Base-by-base conservation (phyloP, 371 early-diverging fungal species). In the Capillidium rhysosporum region DNA sequence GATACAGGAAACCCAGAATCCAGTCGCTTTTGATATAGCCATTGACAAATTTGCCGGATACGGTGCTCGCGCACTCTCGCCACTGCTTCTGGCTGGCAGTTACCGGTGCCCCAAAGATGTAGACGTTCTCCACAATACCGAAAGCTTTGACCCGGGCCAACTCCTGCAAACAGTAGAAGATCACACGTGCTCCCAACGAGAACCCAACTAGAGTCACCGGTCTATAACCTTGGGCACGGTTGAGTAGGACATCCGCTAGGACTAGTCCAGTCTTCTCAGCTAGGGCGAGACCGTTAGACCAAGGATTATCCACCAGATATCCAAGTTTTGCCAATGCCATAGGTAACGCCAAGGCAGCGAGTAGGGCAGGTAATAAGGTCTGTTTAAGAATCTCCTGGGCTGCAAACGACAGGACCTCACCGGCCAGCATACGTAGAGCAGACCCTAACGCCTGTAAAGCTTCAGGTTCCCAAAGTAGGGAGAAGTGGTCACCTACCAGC, bases 261-360 rank as follows among this genome's bases (percentile, higher is more conserved):
- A 85, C 72, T 24, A 86, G 72, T 1, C 93, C 93, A 0, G 92
- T 89, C 49, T 84, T 74, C 40, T 77, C 68, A 16, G 92, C 89
- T 46, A 88, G 79, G 56, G 80, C 83, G 34, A 90, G 65, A n/a
- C 84, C 89, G 51, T 77, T 84, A 20, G 84, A 84, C 96, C 96
- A 95, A 4, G 96, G 96, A 63, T 93, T 95, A 59, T 95, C 96
- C 29, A 95, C 76, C 61, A 90, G 69, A 56, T 91, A 92, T 0
- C 85, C 89, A 18, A 93, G 66, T 59, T 92, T 92, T 55, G 89
- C 75, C 52, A 87, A 61, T 52, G 89, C 86, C 65, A 92, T 66
- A 7, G 96, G 93, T 63, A 85, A 86, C 0, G 88, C 77, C 38
- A 94, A 70, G 2, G 87, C 91, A 7, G 88, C 79, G 41, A 94